Evolutionary conservation across 495 filamentous ascomycete genomes (phyloP).

Genomic region (Lepraria neglecta): DNA sequence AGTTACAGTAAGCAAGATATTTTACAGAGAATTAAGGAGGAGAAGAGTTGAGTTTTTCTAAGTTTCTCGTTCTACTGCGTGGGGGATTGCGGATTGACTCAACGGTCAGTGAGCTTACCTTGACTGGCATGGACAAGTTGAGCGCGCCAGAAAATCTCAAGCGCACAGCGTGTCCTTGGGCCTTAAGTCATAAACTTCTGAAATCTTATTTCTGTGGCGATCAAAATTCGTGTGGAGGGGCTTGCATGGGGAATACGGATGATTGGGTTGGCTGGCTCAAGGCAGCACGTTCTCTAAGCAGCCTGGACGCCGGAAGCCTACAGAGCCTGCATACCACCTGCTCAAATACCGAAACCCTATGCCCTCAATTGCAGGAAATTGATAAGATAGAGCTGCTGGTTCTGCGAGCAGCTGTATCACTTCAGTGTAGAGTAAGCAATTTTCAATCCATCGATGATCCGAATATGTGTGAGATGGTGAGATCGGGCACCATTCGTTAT

Average conservation of each 20-base stretch:
- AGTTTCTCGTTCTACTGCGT: conserved; percentile 2
- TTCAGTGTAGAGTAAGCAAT: neutral
- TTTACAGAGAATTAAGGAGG: neutral
- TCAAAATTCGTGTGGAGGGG: conserved; percentile 7
- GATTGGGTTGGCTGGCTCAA: conserved; percentile 2
- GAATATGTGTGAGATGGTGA: neutral
- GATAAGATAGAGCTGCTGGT: conserved; percentile 3
- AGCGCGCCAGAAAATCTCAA: conserved; percentile 9
- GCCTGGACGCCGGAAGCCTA: conserved; percentile 7
- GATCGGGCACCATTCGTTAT: conserved; percentile 13
- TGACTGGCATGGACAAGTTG: conserved; percentile 7
- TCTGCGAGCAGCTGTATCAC: neutral
- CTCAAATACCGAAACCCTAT: neutral
- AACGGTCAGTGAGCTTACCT: conserved; percentile 6
- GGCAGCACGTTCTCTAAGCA: conserved; percentile 10
- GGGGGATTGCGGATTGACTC: conserved; percentile 2
- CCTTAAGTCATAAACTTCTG: neutral
- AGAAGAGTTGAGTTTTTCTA: neutral
- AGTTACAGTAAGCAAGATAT: neutral
- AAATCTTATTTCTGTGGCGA: conserved; percentile 11
- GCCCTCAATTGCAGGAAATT: neutral
- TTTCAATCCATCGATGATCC: no score
- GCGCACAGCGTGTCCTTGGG: conserved; percentile 3
- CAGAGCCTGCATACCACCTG: conserved; percentile 2
- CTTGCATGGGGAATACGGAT: conserved; percentile 14